Base-by-base conservation (phyloP, 306 rosid species). In the Fragaria iinumae region DNA sequence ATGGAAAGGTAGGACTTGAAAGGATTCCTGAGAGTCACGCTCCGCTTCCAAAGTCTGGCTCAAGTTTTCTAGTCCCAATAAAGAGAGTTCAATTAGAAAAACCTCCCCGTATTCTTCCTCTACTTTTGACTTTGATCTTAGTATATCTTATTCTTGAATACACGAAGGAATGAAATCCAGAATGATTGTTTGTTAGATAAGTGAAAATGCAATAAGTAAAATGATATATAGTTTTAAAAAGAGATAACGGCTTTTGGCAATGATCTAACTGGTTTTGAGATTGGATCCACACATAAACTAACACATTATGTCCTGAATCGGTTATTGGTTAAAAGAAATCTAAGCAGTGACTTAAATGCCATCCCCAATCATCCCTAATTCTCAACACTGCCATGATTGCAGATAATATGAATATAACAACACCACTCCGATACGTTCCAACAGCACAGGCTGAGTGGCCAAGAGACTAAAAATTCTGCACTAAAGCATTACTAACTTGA, bases 1-100 rank as follows among this genome's bases (percentile, higher is more conserved):
- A 89, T 96, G 96, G 73, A 96, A 96, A 53, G 98, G 99, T 78
- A 96, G 83, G 45, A 90, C 86, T 67, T 89, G 97, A 36, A 92
- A 96, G 73, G 93, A 83, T 80, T 91, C 93, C 81, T 89, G 98
- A 73, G 99, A 88, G 47, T 89, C 89, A 13, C 98, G 89, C 84
- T 96, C 97, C 5, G 90, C 91, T 80, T 96, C 99, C 84, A 92
- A 84, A 84, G 90, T 88, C 83, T 85, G 91, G 23, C 89, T 96
- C 95, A 96, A 88, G 78, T 87, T 91, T 53, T 91, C 99, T 96
- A 76, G 80, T 83, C 8, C 70, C 80, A 80, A 65, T 34, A 64
- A 78, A 67, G 64, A 80, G 67, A 60, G 75, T 43, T 7, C 23
- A 63, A 75, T 74, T 79, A 39, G 56, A 3, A 43, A 47, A 29